These are phyloP conservation scores for Termitomyces sp. DNA, from an alignment of 768 basidiomycete genomes.

Conservation along the genomic window DNA sequence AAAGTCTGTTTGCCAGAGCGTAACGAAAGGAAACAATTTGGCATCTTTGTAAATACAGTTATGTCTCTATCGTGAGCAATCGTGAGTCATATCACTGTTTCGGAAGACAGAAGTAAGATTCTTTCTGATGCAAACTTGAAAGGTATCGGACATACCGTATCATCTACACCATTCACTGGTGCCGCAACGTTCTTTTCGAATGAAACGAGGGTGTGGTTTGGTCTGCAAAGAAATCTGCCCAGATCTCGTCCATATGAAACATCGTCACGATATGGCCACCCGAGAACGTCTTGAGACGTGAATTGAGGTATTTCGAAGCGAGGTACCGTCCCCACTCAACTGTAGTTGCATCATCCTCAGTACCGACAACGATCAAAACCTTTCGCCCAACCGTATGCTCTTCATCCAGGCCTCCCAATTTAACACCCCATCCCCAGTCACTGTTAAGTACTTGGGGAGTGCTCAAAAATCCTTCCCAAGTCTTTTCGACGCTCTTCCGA, in stretches of 20 bases:
- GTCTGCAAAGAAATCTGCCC: conserved; percentile 23
- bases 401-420: conserved; percentile 37
- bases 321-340: conserved; percentile 32
- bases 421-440: conserved; percentile 36
- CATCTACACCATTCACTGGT: background rate
- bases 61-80: background rate
- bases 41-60: background rate
- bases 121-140: background rate
- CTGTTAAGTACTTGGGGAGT: conserved; percentile 29
- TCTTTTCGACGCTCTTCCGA: conserved; percentile 35
- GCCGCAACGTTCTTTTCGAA: background rate
- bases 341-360: conserved; percentile 31
- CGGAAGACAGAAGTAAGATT: background rate
- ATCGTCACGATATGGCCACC: conserved; percentile 40
- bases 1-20: no score
- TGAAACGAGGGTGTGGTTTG: background rate
- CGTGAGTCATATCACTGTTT: background rate
- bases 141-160: background rate
- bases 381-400: conserved; percentile 33
- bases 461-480: conserved; percentile 43
- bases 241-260: conserved; percentile 34
- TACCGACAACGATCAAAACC: conserved; percentile 33
- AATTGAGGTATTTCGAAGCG: conserved; percentile 35
- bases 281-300: conserved; percentile 26
- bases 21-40: background rate